Evolutionary conservation across 1,284 basidiomycete genomes (phyloP).

Genomic region (Coriolopsis trogii): DNA sequence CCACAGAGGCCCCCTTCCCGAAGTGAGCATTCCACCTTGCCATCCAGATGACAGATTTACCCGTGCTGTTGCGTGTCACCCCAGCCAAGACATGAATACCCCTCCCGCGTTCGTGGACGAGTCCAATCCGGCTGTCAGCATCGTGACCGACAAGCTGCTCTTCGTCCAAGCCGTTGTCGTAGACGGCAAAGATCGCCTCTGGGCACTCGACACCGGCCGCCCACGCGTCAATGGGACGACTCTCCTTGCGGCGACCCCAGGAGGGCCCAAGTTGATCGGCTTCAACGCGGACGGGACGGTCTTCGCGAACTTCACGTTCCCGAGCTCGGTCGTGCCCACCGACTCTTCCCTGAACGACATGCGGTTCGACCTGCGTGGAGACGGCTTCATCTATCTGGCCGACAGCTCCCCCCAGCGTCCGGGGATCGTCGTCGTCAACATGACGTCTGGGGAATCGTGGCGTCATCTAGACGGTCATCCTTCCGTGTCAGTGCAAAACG

Average conservation of each 20-base stretch:
- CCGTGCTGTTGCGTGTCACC: too few species aligned
- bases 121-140: slow-evolving; percentile 22
- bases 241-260: slow-evolving; percentile 25
- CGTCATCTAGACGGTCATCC: slow-evolving; percentile 31
- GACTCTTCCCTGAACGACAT: slow-evolving; percentile 36
- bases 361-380: slow-evolving; percentile 33
- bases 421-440: slow-evolving; percentile 33
- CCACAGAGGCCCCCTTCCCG: slow-evolving; percentile 25
- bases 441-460: slow-evolving; percentile 35
- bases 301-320: slow-evolving; percentile 33
- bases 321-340: slow-evolving; percentile 28
- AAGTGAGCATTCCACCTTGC: too few species aligned
- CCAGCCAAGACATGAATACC: slow-evolving; percentile 27
- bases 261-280: slow-evolving; percentile 37
- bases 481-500: slow-evolving; percentile 19
- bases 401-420: slow-evolving; percentile 28
- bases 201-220: slow-evolving; percentile 35
- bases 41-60: too few species aligned
- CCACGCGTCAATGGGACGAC: slow-evolving; percentile 29
- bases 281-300: slow-evolving; percentile 32
- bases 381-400: slow-evolving; percentile 34
- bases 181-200: slow-evolving; percentile 34
- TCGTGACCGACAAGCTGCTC: slow-evolving; percentile 32
- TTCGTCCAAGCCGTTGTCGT: slow-evolving; percentile 33
- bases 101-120: slow-evolving; percentile 23